Conservation (phyloP, 1,284 basidiomycete genomes). For the Rhodotorula glutinis region DNA sequence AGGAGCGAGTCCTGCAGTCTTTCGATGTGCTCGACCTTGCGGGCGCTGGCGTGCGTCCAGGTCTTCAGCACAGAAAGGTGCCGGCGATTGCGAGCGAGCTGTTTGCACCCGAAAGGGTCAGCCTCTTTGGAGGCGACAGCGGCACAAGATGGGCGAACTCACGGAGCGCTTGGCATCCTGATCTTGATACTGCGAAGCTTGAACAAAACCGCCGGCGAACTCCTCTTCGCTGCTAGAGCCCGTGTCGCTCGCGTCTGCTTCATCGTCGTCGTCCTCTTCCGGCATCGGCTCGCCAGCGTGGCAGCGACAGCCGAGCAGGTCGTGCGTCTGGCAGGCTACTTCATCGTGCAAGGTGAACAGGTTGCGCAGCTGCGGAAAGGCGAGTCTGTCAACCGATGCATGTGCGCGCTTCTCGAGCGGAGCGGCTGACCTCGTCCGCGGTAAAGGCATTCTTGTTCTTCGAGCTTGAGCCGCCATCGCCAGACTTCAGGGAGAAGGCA, state of each 20-base stretch:
- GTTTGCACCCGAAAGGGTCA: not conserved
- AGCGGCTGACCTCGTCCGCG: constrained; percentile 68
- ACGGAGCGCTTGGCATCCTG: constrained; percentile 7
- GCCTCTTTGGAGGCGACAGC: rapidly evolving
- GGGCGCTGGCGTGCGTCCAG: constrained; percentile 75
- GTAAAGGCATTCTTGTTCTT: constrained; percentile 65
- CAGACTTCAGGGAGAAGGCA: constrained; percentile 25
- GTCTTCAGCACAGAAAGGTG: constrained; percentile 77
- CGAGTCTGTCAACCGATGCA: no score
- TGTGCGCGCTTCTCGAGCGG: rapidly evolving
- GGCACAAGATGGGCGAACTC: constrained; percentile 48
- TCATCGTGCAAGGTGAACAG: constrained; percentile 82
- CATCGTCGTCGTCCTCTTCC: not conserved
- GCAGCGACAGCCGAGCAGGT: constrained; percentile 48
- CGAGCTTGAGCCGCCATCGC: constrained; percentile 2
- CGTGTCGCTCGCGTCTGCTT: constrained; percentile 36
- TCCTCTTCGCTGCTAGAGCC: constrained; percentile 47
- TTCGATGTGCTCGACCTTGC: constrained; percentile 35
- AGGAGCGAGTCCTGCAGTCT: constrained; percentile 36
- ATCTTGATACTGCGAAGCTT: constrained; percentile 64
- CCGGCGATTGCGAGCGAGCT: constrained; percentile 71
- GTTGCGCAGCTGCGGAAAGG: constrained; percentile 63
- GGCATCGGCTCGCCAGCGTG: constrained; percentile 31
- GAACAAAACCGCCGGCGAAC: constrained; percentile 60
- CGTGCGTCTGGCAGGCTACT: constrained; percentile 87